Evolutionary conservation across 2,329 filamentous ascomycete genomes (phyloP).

Genomic region (Pseudocercospora cruenta): DNA sequence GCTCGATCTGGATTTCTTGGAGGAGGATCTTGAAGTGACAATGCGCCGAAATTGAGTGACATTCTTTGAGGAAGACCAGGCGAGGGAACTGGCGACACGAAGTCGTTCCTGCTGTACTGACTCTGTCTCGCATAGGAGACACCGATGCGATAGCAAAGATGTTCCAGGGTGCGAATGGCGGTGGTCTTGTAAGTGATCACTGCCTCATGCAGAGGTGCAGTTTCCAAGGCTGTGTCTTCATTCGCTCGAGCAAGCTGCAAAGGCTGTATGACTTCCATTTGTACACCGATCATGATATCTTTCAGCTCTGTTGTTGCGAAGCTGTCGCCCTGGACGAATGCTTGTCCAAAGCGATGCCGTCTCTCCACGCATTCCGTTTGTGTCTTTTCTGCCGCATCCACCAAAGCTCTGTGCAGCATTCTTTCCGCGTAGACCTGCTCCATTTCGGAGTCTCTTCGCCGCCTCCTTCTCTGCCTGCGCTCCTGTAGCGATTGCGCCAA

Average conservation of each 20-base stretch:
- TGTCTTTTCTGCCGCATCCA: conserved; percentile 43
- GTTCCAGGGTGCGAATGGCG: conserved; percentile 36
- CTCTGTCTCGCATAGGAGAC: neutral
- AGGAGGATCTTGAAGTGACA: neutral
- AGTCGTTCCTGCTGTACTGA: conserved; percentile 1
- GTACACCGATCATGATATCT: conserved; percentile 45
- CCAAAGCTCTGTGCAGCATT: conserved; percentile 44
- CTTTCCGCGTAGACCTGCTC: conserved; percentile 42
- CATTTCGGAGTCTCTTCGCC: conserved; percentile 26
- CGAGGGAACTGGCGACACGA: neutral
- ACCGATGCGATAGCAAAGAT: conserved; percentile 30
- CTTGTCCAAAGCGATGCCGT: conserved; percentile 41
- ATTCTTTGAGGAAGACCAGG: neutral
- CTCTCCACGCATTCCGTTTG: conserved; percentile 40
- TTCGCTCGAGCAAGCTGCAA: conserved; percentile 44
- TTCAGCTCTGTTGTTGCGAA: conserved; percentile 31
- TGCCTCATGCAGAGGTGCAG: conserved; percentile 44
- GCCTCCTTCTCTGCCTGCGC: conserved; percentile 27
- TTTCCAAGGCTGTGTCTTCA: conserved; percentile 40
- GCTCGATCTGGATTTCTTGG: neutral
- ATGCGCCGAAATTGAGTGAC: neutral
- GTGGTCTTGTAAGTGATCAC: conserved; percentile 20
- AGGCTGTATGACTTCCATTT: conserved; percentile 45
- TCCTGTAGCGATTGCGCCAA: conserved; percentile 42
- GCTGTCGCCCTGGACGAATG: conserved; percentile 45